Percentiles rank a stretch among this genome's conserved stretches.
Evolutionary conservation across 108 stramenopile species (phyloP).

Genomic region (Cylindrotheca fusiformis): DNA sequence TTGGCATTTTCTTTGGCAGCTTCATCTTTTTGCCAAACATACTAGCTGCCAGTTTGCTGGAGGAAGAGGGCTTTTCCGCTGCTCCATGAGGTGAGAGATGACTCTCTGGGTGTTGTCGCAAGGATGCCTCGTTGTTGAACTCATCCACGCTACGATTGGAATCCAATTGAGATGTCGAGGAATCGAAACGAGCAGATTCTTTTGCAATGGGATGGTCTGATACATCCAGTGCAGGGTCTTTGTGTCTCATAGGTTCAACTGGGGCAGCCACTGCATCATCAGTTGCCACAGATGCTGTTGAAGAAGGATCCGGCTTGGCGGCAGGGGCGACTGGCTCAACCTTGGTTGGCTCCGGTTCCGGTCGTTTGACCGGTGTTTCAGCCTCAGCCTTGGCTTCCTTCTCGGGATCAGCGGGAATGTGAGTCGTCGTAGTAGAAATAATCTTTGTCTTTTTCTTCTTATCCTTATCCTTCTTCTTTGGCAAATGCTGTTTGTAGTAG

Average conservation of each 20-base stretch:
- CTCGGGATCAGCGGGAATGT: neutral
- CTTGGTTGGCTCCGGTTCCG: too few species aligned
- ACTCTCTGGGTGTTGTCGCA: neutral
- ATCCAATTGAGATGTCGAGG: neutral
- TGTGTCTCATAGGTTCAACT: neutral
- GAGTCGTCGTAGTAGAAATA: neutral
- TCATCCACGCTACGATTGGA: neutral
- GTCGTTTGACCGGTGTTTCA: too few species aligned
- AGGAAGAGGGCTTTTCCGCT: neutral
- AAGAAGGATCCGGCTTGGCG: neutral
- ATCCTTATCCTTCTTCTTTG: slow-evolving; percentile 12
- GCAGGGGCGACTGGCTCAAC: neutral
- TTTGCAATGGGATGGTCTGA: neutral
- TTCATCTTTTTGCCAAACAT: slow-evolving; percentile 2
- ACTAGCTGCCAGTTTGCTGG: slow-evolving; percentile 2
- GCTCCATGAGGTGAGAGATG: neutral
- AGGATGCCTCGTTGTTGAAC: neutral
- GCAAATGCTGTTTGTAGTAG: slow-evolving; percentile 36
- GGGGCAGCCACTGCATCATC: neutral
- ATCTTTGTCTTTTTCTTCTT: neutral
- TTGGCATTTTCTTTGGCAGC: slow-evolving; percentile 12
- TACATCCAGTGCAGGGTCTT: too few species aligned
- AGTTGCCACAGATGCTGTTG: neutral
- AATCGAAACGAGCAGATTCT: neutral
- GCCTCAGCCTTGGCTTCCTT: slow-evolving; percentile 2